A percentile compares a stretch with the other conserved stretches of the same genome.
Conservation (phyloP, 2,329 filamentous ascomycete species). For the Colletotrichum nymphaeae region DNA sequence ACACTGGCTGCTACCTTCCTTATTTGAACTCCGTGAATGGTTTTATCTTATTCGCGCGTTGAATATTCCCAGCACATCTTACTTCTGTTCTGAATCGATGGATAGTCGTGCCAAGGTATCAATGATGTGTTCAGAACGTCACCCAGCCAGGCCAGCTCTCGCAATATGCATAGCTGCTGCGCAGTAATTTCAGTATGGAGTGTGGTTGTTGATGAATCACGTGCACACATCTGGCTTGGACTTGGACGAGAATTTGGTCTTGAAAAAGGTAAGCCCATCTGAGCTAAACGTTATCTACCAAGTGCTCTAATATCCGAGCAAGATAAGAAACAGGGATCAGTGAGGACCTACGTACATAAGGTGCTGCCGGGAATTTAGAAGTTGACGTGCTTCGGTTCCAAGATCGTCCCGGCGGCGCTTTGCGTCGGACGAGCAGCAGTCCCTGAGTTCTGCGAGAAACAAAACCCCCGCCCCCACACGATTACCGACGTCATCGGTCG, state of each 20-base stretch:
- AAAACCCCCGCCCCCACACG: constrained; percentile 29
- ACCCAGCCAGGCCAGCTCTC: no score
- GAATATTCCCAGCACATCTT: background rate
- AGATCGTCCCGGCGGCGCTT: background rate
- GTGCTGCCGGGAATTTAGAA: background rate
- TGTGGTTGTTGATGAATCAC: background rate
- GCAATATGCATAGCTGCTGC: background rate
- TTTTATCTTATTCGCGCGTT: background rate
- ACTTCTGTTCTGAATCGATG: background rate
- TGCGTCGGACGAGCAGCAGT: constrained; percentile 5
- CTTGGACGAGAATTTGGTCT: no score
- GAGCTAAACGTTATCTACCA: background rate
- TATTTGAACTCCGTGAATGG: background rate
- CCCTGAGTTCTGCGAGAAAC: constrained; percentile 2
- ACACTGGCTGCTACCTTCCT: background rate
- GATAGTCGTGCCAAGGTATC: background rate
- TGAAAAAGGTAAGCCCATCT: background rate
- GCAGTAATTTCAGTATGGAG: background rate
- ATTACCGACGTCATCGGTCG: constrained; percentile 30
- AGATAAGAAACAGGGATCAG: background rate
- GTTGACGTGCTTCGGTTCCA: background rate
- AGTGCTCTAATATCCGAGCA: background rate
- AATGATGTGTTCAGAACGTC: background rate
- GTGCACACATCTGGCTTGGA: background rate
- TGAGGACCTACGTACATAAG: background rate